Conservation (phyloP, 768 basidiomycete genomes). For the Rhodotorula taiwanensis region DNA sequence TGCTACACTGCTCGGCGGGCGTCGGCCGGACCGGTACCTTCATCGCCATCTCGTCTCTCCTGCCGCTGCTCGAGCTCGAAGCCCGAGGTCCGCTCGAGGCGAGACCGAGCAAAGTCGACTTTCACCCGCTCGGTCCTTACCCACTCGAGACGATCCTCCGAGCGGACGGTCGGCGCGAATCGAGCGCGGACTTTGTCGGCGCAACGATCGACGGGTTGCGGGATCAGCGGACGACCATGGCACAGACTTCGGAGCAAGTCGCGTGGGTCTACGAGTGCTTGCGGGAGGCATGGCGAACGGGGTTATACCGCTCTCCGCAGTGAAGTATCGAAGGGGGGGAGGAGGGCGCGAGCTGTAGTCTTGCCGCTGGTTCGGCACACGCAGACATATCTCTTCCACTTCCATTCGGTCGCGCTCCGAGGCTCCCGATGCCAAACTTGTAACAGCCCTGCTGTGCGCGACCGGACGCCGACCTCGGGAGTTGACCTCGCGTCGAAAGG, state of each 20-base stretch:
- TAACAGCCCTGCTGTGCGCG: too few species aligned
- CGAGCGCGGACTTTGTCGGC: slow-evolving; percentile 26
- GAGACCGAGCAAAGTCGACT: not conserved
- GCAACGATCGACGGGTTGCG: slow-evolving; percentile 34
- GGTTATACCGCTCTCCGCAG: too few species aligned
- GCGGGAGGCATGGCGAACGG: slow-evolving; percentile 10
- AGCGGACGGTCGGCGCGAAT: not conserved
- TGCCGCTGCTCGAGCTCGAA: slow-evolving; percentile 50
- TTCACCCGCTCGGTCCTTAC: slow-evolving; percentile 10
- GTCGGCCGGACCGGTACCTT: slow-evolving; percentile 81
- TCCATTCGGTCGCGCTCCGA: too few species aligned
- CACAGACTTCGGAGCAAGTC: slow-evolving; percentile 33
- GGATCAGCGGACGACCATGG: slow-evolving; percentile 38
- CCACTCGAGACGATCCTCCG: not conserved
- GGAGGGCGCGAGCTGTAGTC: too few species aligned
- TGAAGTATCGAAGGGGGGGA: too few species aligned
- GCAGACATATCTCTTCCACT: too few species aligned
- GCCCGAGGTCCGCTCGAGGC: not conserved
- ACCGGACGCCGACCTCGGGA: too few species aligned
- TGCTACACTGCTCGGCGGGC: slow-evolving; percentile 80
- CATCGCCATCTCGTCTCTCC: slow-evolving; percentile 68
- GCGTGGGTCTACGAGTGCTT: slow-evolving; percentile 25
- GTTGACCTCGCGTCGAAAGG: not conserved
- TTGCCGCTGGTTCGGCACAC: too few species aligned
- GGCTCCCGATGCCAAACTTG: too few species aligned